A percentile compares a stretch with the other conserved stretches of the same genome.
Conservation (phyloP, 1,139 yeast genomes). For the Blastobotrys arbuscula region DNA sequence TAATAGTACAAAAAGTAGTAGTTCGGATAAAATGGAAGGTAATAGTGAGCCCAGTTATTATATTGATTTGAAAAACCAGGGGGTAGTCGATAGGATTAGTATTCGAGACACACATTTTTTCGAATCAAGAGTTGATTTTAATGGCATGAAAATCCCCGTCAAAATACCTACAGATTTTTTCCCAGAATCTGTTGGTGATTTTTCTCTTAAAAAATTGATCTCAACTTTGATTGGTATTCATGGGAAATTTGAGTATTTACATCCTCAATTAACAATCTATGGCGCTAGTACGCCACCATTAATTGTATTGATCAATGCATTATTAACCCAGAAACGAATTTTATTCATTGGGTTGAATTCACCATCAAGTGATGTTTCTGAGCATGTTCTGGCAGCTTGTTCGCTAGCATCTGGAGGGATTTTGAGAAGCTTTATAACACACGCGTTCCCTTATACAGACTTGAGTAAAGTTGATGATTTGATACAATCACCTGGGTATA, state of each 20-base stretch:
- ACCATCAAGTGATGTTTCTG: slow-evolving; percentile 52
- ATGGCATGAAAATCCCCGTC: slow-evolving; percentile 33
- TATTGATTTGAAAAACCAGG: slow-evolving; percentile 29
- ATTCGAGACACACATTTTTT: slow-evolving; percentile 32
- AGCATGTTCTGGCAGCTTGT: slow-evolving; percentile 48
- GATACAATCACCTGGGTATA: slow-evolving; percentile 47
- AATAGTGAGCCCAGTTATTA: slow-evolving; percentile 25
- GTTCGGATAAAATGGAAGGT: slow-evolving; percentile 8
- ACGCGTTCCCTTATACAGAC: slow-evolving; percentile 57
- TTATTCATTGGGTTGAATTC: slow-evolving; percentile 51
- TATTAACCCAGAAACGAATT: slow-evolving; percentile 53
- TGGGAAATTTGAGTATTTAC: slow-evolving; percentile 23
- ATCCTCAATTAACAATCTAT: slow-evolving; percentile 42
- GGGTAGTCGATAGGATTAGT: slow-evolving; percentile 24
- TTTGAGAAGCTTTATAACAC: slow-evolving; percentile 43
- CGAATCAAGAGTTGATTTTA: slow-evolving; percentile 30
- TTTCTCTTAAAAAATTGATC: slow-evolving; percentile 26
- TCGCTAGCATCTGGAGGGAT: slow-evolving; percentile 56
- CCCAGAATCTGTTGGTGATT: slow-evolving; percentile 34
- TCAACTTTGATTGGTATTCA: slow-evolving; percentile 23
- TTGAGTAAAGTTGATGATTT: slow-evolving; percentile 55
- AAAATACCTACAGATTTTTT: slow-evolving; percentile 33
- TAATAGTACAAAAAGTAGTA: slow-evolving; percentile 1
- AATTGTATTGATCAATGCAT: slow-evolving; percentile 50
- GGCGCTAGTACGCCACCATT: slow-evolving; percentile 58